Conservation (phyloP, 2,329 filamentous ascomycete genomes). For the Pseudogymnoascus sp. region DNA sequence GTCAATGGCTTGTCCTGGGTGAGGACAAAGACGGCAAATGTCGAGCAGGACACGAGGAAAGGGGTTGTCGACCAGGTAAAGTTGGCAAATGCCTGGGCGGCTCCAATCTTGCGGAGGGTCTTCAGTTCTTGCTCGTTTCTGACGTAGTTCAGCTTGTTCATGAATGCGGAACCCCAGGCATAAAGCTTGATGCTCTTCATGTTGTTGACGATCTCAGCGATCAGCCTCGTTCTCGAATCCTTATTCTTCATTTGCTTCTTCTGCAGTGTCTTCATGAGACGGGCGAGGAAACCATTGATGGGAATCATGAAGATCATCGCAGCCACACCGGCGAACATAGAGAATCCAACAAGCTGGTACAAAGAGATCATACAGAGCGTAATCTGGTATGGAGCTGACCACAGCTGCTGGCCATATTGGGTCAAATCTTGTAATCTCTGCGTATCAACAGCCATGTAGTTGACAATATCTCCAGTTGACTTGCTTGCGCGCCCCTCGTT, state of each 20-base stretch:
- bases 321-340: slow-evolving; percentile 89
- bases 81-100: slow-evolving; percentile 86
- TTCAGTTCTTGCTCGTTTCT: slow-evolving; percentile 93
- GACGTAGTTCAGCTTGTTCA: slow-evolving; percentile 93
- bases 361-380: slow-evolving; percentile 89
- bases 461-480: slow-evolving; percentile 95
- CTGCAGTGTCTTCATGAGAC: slow-evolving; percentile 88
- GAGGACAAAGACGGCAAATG: slow-evolving; percentile 88
- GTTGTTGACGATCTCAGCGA: slow-evolving; percentile 97
- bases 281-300: slow-evolving; percentile 83
- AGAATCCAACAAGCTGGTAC: slow-evolving; percentile 88
- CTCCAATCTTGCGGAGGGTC: slow-evolving; percentile 92
- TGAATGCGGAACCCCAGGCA: slow-evolving; percentile 93
- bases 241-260: slow-evolving; percentile 99
- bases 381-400: slow-evolving; percentile 97
- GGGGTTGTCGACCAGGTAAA: slow-evolving; percentile 98
- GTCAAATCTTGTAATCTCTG: slow-evolving; percentile 91
- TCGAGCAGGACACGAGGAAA: slow-evolving; percentile 94
- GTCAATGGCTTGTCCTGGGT: slow-evolving; percentile 73
- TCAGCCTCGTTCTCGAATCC: slow-evolving; percentile 81
- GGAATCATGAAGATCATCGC: slow-evolving; percentile 98
- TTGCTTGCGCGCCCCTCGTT: slow-evolving; percentile 86
- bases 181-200: slow-evolving; percentile 99
- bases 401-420: slow-evolving; percentile 89
- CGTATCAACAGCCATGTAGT: slow-evolving; percentile 98